Percentiles rank a stretch among this genome's conserved stretches.
These are phyloP conservation scores for Komagataella kurtzmanii DNA, from an alignment of 805 yeast species.

Conservation along the genomic window DNA sequence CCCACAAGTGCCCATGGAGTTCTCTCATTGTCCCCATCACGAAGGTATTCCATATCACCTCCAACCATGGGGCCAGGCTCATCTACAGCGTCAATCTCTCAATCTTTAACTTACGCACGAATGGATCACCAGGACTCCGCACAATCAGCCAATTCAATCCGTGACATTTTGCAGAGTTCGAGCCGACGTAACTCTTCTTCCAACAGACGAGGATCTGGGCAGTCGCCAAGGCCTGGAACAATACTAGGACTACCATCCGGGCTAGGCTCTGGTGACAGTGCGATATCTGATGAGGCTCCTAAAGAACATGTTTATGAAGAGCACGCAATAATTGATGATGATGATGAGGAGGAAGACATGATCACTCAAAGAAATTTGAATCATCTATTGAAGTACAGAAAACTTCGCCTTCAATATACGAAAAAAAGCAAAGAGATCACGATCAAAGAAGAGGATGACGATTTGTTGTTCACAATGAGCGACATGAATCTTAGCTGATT, in stretches of 20 bases:
- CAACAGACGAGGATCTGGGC: neutral
- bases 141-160: neutral
- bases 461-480: constrained; percentile 58
- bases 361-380: constrained; percentile 1
- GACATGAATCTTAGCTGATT: constrained; percentile 32
- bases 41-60: neutral
- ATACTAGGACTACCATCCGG: neutral
- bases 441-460: constrained; percentile 51
- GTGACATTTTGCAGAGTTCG: neutral
- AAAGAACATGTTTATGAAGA: constrained; percentile 6
- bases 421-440: constrained; percentile 1
- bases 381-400: neutral
- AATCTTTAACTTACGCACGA: neutral
- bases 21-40: neutral
- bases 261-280: neutral
- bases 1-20: neutral
- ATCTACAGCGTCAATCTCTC: constrained; percentile 1
- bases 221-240: neutral
- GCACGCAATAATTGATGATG: constrained; percentile 19
- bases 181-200: neutral
- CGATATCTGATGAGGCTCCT: neutral
- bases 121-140: neutral
- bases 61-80: neutral
- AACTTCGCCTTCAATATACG: neutral
- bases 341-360: constrained; percentile 13